A percentile compares a stretch with the other conserved stretches of the same genome.
Evolutionary conservation across 169 alveolate genomes (phyloP).

Genomic region (Theileria sp.): DNA sequence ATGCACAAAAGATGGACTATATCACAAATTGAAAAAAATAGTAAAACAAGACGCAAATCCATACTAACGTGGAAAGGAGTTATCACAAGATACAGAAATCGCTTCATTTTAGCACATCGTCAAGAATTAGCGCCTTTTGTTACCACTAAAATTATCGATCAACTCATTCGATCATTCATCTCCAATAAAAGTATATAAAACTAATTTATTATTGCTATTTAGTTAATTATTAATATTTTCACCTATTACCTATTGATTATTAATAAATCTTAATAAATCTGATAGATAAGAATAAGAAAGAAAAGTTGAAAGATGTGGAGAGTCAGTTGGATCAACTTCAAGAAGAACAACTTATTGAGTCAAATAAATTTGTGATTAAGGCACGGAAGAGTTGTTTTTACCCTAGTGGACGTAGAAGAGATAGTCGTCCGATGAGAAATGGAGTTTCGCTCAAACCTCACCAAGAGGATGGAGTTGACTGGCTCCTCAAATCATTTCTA

Average conservation of each 20-base stretch:
- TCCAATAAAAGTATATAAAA: slow-evolving; percentile 32
- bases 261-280: background rate
- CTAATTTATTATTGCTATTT: background rate
- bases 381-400: slow-evolving; percentile 70
- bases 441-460: slow-evolving; percentile 85
- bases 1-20: slow-evolving; percentile 86
- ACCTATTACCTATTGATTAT: background rate
- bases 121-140: slow-evolving; percentile 81
- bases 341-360: slow-evolving; percentile 74
- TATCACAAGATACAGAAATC: slow-evolving; percentile 75
- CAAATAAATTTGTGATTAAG: slow-evolving; percentile 71
- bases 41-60: slow-evolving; percentile 80
- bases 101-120: slow-evolving; percentile 80
- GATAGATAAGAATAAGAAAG: slow-evolving; percentile 31
- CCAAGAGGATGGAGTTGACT: slow-evolving; percentile 88
- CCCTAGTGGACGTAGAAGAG: slow-evolving; percentile 77
- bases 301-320: slow-evolving; percentile 60
- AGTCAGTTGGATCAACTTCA: slow-evolving; percentile 66
- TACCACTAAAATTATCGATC: slow-evolving; percentile 72
- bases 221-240: background rate
- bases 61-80: slow-evolving; percentile 74
- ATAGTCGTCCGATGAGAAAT: slow-evolving; percentile 75
- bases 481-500: slow-evolving; percentile 83
- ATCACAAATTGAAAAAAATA: slow-evolving; percentile 77
- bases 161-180: slow-evolving; percentile 69